Conservation (phyloP, 2,329 filamentous ascomycete genomes). For the Colletotrichum truncatum region DNA sequence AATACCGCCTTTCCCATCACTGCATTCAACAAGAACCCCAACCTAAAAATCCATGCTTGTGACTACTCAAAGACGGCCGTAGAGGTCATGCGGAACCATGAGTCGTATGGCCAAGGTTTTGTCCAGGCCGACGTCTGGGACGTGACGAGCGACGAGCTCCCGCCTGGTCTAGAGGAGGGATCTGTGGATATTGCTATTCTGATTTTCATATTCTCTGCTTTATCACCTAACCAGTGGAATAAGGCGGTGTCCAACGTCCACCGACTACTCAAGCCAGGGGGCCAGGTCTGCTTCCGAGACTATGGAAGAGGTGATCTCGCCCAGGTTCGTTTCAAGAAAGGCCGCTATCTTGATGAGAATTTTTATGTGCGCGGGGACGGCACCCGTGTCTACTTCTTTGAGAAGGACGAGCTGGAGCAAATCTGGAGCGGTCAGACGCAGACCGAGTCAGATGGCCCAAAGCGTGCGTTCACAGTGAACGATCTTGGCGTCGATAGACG, state of each 20-base stretch:
- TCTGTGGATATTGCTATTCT: conserved; percentile 91
- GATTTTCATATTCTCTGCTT: conserved; percentile 96
- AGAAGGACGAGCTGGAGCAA: conserved; percentile 78
- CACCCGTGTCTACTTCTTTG: conserved; percentile 97
- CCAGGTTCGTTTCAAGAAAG: conserved; percentile 97
- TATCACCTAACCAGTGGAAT: conserved; percentile 86
- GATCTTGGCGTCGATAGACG: conserved; percentile 87
- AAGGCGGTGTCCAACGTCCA: conserved; percentile 84
- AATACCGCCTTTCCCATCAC: conserved; percentile 96
- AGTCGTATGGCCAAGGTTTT: conserved; percentile 74
- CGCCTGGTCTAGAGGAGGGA: conserved; percentile 79
- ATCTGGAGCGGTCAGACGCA: conserved; percentile 74
- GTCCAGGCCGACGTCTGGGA: conserved; percentile 98
- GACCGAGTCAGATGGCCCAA: conserved; percentile 36
- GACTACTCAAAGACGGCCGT: conserved; percentile 97
- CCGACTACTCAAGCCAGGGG: conserved; percentile 87
- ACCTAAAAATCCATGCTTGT: conserved; percentile 88
- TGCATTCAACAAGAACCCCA: conserved; percentile 81
- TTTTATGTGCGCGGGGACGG: conserved; percentile 97
- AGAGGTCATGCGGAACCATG: conserved; percentile 86
- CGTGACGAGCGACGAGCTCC: conserved; percentile 76
- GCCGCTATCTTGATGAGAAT: conserved; percentile 92
- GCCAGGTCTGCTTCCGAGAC: conserved; percentile 94
- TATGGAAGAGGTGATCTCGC: conserved; percentile 96
- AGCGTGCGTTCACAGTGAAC: conserved; percentile 71